Evolutionary conservation across 2,329 filamentous ascomycete genomes (phyloP), one percentile per base, ranked within the genome.

Genomic region (Neopestalotiopsis rosae): DNA sequence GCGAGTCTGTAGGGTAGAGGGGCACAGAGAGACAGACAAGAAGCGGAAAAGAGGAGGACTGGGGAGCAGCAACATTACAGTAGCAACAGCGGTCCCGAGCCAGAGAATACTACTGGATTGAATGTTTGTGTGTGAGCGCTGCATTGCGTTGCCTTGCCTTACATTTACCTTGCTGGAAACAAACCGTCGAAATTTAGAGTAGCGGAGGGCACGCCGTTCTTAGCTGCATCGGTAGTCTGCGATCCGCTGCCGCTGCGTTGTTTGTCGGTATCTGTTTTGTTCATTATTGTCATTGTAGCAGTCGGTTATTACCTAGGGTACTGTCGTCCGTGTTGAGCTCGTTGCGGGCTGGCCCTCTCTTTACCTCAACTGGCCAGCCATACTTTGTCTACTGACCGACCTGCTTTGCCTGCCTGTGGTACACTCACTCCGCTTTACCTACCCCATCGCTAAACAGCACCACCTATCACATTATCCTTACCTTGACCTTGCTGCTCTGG

Each of bases 391-490:
- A 52, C 45, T 20, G 45, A 52, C 45, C 45, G 45, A 52, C 45
- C 45, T 52, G 20, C 45, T 9, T 52, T 14, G n/a, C 45, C 45
- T 52, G 20, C 45, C 9, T 52, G 45, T 20, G 45, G 45, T 52
- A 9, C n/a, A 49, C 45, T 20, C 20, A 52, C 24, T 59, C 24
- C 57, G 57, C 57, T 59, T 59, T 30, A 59, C 57, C 57, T 30
- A 59, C 57, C 57, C 57, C 57, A 62, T 34, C 32, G 57, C 57
- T 59, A 34, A 34, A 38, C 6, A 59, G 57, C 57, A 14, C 14
- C 20, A 59, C 57, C 57, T 52, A 52, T 24, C 57, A 30, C 57
- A 62, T 28, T 34, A 20, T 59, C 24, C 57, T 59, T 59, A 59
- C 57, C 57, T 59, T 59, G 57, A 30, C 30, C 57, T 34, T 30